Base-by-base conservation (phyloP, 768 basidiomycete species). In the Suillus decipiens region DNA sequence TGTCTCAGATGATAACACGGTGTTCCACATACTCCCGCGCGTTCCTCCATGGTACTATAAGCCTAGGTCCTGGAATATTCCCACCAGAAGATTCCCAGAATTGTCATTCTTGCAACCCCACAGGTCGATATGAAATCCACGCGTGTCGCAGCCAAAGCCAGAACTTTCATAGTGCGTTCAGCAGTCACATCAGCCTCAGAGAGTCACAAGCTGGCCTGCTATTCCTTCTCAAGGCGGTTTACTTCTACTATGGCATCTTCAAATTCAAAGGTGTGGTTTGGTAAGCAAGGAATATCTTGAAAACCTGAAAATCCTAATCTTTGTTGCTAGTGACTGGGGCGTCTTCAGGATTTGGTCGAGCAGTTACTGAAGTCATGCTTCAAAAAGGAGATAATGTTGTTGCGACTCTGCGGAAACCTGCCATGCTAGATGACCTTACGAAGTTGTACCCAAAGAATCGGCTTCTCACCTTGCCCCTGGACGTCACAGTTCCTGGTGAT, bases 361-460 rank as follows among this genome's bases (percentile, higher is more conserved):
- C 67, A 11, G 70, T 78, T 36, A 72, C 71, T 17, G 76, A 80
- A 63, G 39, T 64, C 12, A 78, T 71, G 47, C 71, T 83, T 31
- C 61, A 63, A 19, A 71, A 70, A 8, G 81, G 82, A 47, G 80
- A 81, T 61, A 76, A 59, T 11, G 80, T 75, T 54, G 73, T 80
- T 54, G 82, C 83, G 8, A 80, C 81, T 22, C 65, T 79, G 39
- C 79, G 81, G 57, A 73, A 71, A 62, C 80, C 81, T 1, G 73
- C 68, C 8, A 67, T 59, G 10, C 71, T 83, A 53, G 63, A 66
- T 22, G 72, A 74, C 43, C 77, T 76, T 28, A 47, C 63, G 5
- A 60, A 64, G 0, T 55, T 71, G 34, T 77, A 79, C 62, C 45
- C 72, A 31, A 28, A 65, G 33, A 66, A 72, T 3, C 73, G 69